phyloP scores from a whole-genome alignment of 257 asterid species.

The Leptodermis oblonga region DNA sequence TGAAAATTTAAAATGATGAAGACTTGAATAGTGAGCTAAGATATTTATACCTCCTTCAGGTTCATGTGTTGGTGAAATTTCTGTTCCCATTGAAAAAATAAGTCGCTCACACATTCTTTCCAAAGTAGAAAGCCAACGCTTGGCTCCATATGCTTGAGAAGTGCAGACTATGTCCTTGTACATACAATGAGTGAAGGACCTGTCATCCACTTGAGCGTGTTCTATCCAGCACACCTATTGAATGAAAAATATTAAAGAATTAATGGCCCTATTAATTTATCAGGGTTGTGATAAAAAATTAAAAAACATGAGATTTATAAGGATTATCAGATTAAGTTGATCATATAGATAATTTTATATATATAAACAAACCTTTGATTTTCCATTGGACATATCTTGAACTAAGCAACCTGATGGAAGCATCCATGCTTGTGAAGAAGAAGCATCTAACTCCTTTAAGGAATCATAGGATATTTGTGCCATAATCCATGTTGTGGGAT shows the following conservation, averaged over 20 bases:
- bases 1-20: too few relatives aligned
- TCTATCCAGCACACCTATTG: conserved; percentile 91
- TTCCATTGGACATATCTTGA: conserved; percentile 53
- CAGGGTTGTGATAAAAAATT: too few relatives aligned
- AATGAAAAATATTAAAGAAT: too few relatives aligned
- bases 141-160: conserved; percentile 71
- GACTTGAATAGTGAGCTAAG: too few relatives aligned
- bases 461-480: conserved; percentile 55
- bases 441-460: conserved; percentile 34
- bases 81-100: conserved; percentile 38
- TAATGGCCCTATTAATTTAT: too few relatives aligned
- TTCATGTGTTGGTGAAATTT: conserved; percentile 27
- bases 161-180: conserved; percentile 48
- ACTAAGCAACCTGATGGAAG: conserved; percentile 74
- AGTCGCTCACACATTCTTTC: conserved; percentile 61
- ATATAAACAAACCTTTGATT: too few relatives aligned
- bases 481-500: conserved; percentile 48
- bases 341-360: too few relatives aligned
- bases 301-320: too few relatives aligned
- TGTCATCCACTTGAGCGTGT: conserved; percentile 75
- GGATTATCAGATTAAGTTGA: too few relatives aligned
- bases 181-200: conserved; percentile 40
- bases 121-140: conserved; percentile 55
- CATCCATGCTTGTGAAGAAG: conserved; percentile 48
- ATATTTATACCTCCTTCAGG: conserved; percentile 48